Evolutionary conservation across 1,284 basidiomycete genomes (phyloP).

Genomic region (Phlebopus sp.): DNA sequence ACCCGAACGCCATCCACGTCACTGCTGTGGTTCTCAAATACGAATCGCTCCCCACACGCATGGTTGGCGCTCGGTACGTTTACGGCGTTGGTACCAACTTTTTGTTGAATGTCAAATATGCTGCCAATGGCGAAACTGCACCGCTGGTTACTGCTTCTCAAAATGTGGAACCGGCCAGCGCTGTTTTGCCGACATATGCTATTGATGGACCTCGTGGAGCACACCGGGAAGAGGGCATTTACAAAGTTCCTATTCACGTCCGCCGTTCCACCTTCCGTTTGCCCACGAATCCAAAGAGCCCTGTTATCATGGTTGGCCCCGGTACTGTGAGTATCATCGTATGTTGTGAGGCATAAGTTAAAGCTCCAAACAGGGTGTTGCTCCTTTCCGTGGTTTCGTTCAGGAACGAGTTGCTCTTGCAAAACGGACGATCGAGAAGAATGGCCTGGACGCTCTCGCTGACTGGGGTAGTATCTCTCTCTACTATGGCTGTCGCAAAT

Average conservation of each 20-base stretch:
- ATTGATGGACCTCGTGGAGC: conserved; percentile 88
- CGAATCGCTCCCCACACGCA: conserved; percentile 58
- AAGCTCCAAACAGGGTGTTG: conserved; percentile 65
- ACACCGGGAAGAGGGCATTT: conserved; percentile 69
- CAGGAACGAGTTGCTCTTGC: conserved; percentile 97
- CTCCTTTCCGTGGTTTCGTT: conserved; percentile 97
- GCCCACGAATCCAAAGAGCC: conserved; percentile 96
- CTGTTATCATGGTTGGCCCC: conserved; percentile 98
- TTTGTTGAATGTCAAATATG: conserved; percentile 85
- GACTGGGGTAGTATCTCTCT: conserved; percentile 95
- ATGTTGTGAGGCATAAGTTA: neutral
- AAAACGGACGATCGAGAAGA: conserved; percentile 90
- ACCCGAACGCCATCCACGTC: conserved; percentile 88
- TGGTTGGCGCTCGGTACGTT: conserved; percentile 60
- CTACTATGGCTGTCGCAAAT: conserved; percentile 93
- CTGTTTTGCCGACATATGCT: conserved; percentile 69
- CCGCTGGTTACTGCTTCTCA: conserved; percentile 41
- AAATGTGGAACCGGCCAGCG: conserved; percentile 32
- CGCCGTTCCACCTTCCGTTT: conserved; percentile 94
- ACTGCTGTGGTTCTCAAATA: conserved; percentile 95
- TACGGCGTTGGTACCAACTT: conserved; percentile 92
- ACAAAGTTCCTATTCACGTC: conserved; percentile 92
- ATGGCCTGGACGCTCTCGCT: conserved; percentile 84
- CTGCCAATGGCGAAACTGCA: conserved; percentile 57
- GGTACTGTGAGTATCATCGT: conserved; percentile 73